Percentiles rank a stretch among this genome's conserved stretches.
These are phyloP conservation scores for Tetradesmus lagerheimii DNA, from an alignment of 139 green algal genomes.

Conservation along the genomic window DNA sequence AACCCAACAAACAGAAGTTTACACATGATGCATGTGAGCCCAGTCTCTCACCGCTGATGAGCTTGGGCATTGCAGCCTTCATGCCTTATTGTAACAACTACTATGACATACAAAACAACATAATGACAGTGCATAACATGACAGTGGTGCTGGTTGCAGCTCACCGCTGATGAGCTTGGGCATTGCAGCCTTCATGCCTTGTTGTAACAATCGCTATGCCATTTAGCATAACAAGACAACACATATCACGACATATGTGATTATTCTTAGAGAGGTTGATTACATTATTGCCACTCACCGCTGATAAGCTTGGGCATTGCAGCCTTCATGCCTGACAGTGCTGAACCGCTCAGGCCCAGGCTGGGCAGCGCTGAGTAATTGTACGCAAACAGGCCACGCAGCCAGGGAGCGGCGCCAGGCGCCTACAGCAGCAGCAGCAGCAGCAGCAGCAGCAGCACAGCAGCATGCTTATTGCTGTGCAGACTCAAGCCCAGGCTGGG, in stretches of 20 bases:
- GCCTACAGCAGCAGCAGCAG: conserved; percentile 12
- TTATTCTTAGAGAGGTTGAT: too few relatives aligned
- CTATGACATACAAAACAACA: too few relatives aligned
- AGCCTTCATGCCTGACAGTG: conserved; percentile 57
- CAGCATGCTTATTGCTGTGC: too few relatives aligned
- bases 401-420: conserved; percentile 46
- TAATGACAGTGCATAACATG: too few relatives aligned
- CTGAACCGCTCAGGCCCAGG: conserved; percentile 55
- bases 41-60: conserved; percentile 45
- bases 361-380: conserved; percentile 61
- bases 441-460: neutral
- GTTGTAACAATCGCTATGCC: too few relatives aligned
- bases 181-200: conserved; percentile 58
- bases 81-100: too few relatives aligned
- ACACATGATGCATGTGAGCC: too few relatives aligned
- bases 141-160: neutral
- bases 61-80: conserved; percentile 60
- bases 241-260: too few relatives aligned
- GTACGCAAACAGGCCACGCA: conserved; percentile 56
- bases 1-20: too few relatives aligned
- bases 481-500: too few relatives aligned
- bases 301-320: conserved; percentile 59
- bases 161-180: conserved; percentile 56
- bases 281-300: neutral
- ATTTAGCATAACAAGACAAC: too few relatives aligned